Evolutionary conservation across 2,329 filamentous ascomycete species (phyloP), one percentile per base, ranked within the genome.

Genomic region (Exophiala calicioides): DNA sequence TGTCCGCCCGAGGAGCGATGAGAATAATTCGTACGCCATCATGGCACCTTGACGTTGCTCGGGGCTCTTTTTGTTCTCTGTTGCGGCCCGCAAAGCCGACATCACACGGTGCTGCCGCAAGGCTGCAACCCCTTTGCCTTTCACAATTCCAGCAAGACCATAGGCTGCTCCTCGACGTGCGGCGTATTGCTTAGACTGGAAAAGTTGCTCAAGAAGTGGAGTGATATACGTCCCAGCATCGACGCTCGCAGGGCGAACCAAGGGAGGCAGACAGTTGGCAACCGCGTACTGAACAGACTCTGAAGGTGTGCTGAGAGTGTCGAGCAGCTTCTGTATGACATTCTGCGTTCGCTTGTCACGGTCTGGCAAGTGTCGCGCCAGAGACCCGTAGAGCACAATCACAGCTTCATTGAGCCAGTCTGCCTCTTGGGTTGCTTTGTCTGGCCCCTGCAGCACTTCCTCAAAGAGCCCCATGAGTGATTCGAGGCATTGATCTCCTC

Each of bases 271-370:
- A 60, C 93, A 98, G 62, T 93, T 88, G 3, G 94, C 90, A 48
- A 97, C 90, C 35, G 93, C 93, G 64, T 93, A 96, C 67, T 98
- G 93, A 1, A 98, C 93, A 12, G 88, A 90, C 68, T 98, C 93
- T 0, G 93, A 97, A 20, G 93, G 93, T 9, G 91, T 97, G 65
- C 86, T 93, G 33, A 98, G 75, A 5, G 94, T 96, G 16, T 83
- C 81, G 45, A 98, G 77, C 16, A 98, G 76, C 53, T 90, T 82
- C 58, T 91, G 85, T 39, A 98, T 84, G 34, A 98, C 93, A 46
- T 86, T 83, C 1, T 90, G 89, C 37, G 97, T 81, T 60, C 94
- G 90, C 56, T 82, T 72, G 65, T 98, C 93, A n/a, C 90, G 89
- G 5, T 82, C 70, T 57, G 86, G 81, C 49, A 98, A 72, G 73